Base-by-base conservation (phyloP, 1,284 basidiomycete species). In the Tylopilus orsonianus region DNA sequence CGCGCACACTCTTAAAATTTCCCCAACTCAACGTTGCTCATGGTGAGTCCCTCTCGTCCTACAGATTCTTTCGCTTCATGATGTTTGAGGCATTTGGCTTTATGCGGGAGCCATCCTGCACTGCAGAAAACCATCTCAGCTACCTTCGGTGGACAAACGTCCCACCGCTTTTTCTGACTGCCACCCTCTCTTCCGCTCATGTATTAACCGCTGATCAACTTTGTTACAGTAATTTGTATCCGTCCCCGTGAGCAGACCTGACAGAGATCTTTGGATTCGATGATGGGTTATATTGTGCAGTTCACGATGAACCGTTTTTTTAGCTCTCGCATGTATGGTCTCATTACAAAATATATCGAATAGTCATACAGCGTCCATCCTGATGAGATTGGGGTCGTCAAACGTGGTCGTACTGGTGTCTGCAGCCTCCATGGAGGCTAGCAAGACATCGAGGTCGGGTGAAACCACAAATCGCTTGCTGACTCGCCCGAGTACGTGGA, bases 11-110 rank as follows among this genome's bases (percentile, higher is more conserved):
- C 22, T 2, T 35, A 0, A 3, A 19, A 43, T 47, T 46, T 41
- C n/a, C 0, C 23, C 9, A 30, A 33, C 30, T 27, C 49, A 39
- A 30, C 53, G 47, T 46, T 45, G 37, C 26, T 13, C n/a, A 44
- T 13, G 38, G 59, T 60, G 33, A 62, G 59, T 58, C 23, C 30
- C 13, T 18, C 1, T 14, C 4, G 0, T 33, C n/a, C 27, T 20
- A 5, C 23, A 16, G 23, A 12, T 8, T 1, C 19, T 24, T 50
- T 16, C 34, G 54, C 26, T 45, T 50, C 54, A 82, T 85, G 87
- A 89, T 89, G 86, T 85, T 87, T 87, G 87, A 89, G 87, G 87
- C 86, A 89, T 89, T 89, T 89, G 86, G 87, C 87, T 89, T 89
- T 87, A 89, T 55, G 84, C 77, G 72, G 77, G 78, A 72, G 68